These are phyloP conservation scores for Blastobotrys buckinghamii DNA, from an alignment of 1,139 yeast species.

Conservation along the genomic window DNA sequence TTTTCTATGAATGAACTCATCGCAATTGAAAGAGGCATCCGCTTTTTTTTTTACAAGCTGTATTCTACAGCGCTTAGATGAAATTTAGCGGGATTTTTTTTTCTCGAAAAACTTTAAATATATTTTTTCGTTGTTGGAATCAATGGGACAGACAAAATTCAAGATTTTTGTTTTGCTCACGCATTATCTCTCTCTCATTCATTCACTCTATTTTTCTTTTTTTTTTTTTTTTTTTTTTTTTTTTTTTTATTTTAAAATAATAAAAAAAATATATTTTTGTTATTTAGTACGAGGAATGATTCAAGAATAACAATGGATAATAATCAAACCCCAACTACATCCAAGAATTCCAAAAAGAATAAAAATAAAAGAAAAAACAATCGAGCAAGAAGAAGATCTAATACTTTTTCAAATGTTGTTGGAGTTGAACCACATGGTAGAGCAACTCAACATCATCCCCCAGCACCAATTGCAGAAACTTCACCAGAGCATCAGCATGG, in stretches of 20 bases:
- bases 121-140: too few relatives aligned
- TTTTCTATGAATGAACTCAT: too few relatives aligned
- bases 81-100: too few relatives aligned
- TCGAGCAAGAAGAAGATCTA: constrained; percentile 5
- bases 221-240: neutral
- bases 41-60: too few relatives aligned
- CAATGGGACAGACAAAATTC: neutral
- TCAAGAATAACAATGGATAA: neutral
- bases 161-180: neutral
- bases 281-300: neutral
- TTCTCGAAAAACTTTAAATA: too few relatives aligned
- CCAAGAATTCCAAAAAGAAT: neutral
- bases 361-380: neutral
- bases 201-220: neutral
- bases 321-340: too few relatives aligned
- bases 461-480: neutral
- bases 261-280: too few relatives aligned
- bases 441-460: neutral
- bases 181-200: neutral
- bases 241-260: too few relatives aligned
- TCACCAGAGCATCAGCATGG: neutral
- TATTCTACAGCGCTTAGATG: too few relatives aligned
- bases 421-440: constrained; percentile 22
- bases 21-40: too few relatives aligned
- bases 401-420: constrained; percentile 8